These are phyloP conservation scores for Rhizodiscina lignyota DNA, from an alignment of 495 filamentous ascomycete genomes.

Conservation along the genomic window DNA sequence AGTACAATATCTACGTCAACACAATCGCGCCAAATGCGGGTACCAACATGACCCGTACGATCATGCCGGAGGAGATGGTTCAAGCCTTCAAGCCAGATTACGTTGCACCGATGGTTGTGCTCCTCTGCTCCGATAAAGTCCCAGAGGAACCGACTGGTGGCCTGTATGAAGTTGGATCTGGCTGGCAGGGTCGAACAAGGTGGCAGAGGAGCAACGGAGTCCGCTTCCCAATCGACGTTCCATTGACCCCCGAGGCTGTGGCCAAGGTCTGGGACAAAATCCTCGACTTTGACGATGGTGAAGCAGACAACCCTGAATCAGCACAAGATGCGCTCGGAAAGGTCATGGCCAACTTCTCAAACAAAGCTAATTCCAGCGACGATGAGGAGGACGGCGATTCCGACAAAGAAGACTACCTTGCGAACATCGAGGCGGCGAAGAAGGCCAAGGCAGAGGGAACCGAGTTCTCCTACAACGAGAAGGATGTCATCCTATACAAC, in stretches of 20 bases:
- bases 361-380: slow-evolving; percentile 33
- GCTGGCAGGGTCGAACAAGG: slow-evolving; percentile 80
- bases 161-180: slow-evolving; percentile 92
- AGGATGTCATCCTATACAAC: slow-evolving; percentile 89
- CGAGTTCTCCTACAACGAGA: slow-evolving; percentile 66
- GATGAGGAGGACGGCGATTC: slow-evolving; percentile 10
- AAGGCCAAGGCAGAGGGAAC: slow-evolving; percentile 53
- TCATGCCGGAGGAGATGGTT: slow-evolving; percentile 94
- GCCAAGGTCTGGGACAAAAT: slow-evolving; percentile 63
- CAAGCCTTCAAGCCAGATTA: slow-evolving; percentile 99
- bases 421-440: slow-evolving; percentile 65
- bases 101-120: slow-evolving; percentile 80
- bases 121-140: slow-evolving; percentile 75
- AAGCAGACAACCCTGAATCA: slow-evolving; percentile 78
- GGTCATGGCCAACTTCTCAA: slow-evolving; percentile 85
- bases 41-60: slow-evolving; percentile 85
- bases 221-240: slow-evolving; percentile 80
- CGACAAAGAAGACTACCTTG: slow-evolving; percentile 5
- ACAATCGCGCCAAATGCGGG: slow-evolving; percentile 96
- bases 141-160: slow-evolving; percentile 75
- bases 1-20: slow-evolving; percentile 98
- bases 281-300: slow-evolving; percentile 73
- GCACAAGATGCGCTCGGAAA: slow-evolving; percentile 58
- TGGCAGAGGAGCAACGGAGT: slow-evolving; percentile 90
- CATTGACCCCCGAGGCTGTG: slow-evolving; percentile 77